Percentiles rank a stretch among this genome's conserved stretches.
phyloP scores from a whole-genome alignment of 2,329 filamentous ascomycete genomes.

The Rhinocladiella similis region DNA sequence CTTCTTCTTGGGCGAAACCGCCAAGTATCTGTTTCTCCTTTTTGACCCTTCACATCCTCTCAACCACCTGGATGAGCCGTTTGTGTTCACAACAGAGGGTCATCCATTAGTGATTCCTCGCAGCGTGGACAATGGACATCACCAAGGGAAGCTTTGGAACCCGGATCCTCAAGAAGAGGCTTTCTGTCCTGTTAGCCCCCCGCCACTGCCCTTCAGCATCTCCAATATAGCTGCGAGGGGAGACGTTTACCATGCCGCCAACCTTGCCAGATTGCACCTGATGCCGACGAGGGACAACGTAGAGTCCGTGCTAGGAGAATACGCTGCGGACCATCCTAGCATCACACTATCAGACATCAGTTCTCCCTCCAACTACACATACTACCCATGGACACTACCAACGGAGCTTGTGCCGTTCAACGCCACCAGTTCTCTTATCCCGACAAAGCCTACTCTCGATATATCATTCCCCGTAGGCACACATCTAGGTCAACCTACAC shows the following conservation, averaged over 20 bases:
- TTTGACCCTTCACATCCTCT: constrained; percentile 85
- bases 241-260: constrained; percentile 87
- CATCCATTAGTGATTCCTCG: constrained; percentile 85
- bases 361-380: constrained; percentile 74
- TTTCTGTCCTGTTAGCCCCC: constrained; percentile 64
- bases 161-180: constrained; percentile 1
- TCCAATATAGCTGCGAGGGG: constrained; percentile 76
- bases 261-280: constrained; percentile 76
- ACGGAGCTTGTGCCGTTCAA: constrained; percentile 70
- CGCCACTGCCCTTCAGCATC: constrained; percentile 64
- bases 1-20: constrained; percentile 95
- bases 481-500: constrained; percentile 48
- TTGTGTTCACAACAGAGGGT: constrained; percentile 94
- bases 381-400: constrained; percentile 93
- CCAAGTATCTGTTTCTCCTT: constrained; percentile 91
- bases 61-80: constrained; percentile 81
- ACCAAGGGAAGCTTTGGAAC: constrained; percentile 16
- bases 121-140: constrained; percentile 31
- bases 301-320: constrained; percentile 58
- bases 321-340: constrained; percentile 55
- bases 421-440: constrained; percentile 73
- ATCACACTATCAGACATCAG: constrained; percentile 55
- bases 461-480: constrained; percentile 63
- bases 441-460: constrained; percentile 69
- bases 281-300: constrained; percentile 62